Evolutionary conservation across 495 filamentous ascomycete genomes (phyloP), one percentile per base, ranked within the genome.

Genomic region (Parathielavia hyrcaniae): DNA sequence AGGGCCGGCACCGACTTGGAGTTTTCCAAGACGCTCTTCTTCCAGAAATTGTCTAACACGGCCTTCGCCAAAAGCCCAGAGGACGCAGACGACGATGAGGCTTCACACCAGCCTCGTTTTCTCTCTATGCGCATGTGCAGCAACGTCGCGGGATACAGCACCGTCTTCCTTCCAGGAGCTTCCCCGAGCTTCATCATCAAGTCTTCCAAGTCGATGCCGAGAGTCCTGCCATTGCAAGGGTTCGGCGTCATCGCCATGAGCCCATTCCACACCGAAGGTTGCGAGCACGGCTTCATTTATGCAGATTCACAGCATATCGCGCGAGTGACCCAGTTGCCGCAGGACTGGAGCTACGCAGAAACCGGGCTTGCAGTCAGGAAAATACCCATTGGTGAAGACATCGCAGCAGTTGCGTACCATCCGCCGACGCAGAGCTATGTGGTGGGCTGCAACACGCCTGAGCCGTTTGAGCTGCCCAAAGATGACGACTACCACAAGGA

Each of bases 401-500:
- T 92, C n/a, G 81, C 85, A 56, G 77, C 81, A 17, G 63, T 97
- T 16, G 74, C 86, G 11, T 91, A 91, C 65, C 92, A 95, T 59
- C 75, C 83, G 10, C 79, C 82, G 6, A 87, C 83, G 58, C 79
- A 81, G 26, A 81, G 84, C 36, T 97, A 95, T 61, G 85, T 92
- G 8, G 71, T 95, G 30, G 88, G 82, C 10, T 90, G 88, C 36
- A 85, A 82, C 56, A 72, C 74, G 23, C 67, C 64, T 45, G 80
- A 82, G 39, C 83, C 83, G 2, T 98, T 95, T 73, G 86, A 86
- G 65, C 74, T 96, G 35, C 88, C 89, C 3, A 88, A 89, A 38
- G 85, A 91, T 61, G 89, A 95, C 59, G 88, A 91, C 45, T 79
- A 88, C 45, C 86, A 89, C 63, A 84, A 84, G 53, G 87, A 90